A percentile compares a stretch with the other conserved stretches of the same genome.
Conservation (phyloP, 441 rosid genomes). For the Hura crepitans region DNA sequence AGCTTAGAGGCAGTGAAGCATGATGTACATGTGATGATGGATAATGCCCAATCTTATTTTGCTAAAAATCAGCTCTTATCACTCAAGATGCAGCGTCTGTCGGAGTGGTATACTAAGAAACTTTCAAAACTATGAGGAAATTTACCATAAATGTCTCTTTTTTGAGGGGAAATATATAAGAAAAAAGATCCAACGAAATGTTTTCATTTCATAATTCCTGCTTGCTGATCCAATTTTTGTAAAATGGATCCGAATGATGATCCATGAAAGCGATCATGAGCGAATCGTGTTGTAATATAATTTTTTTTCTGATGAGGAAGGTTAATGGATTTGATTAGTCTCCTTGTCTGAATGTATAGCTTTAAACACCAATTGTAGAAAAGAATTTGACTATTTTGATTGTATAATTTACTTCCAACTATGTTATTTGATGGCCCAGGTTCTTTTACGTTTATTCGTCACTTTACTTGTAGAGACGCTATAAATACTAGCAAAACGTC, state of each 20-base stretch:
- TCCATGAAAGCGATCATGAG: neutral
- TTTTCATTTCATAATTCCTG: neutral
- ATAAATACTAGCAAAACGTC: too few species aligned
- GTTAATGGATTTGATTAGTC: slow-evolving; percentile 5
- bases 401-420: too few species aligned
- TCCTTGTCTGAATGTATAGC: slow-evolving; percentile 1
- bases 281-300: neutral
- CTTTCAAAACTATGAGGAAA: slow-evolving; percentile 36
- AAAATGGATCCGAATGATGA: neutral
- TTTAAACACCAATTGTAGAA: neutral
- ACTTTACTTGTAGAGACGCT: too few species aligned
- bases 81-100: slow-evolving; percentile 53
- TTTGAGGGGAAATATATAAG: too few species aligned
- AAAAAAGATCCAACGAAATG: too few species aligned
- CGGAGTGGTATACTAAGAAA: slow-evolving; percentile 51
- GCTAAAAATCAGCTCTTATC: slow-evolving; percentile 35
- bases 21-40: slow-evolving; percentile 64
- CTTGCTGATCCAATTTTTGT: slow-evolving; percentile 18
- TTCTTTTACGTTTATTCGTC: too few species aligned
- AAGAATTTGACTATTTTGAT: neutral
- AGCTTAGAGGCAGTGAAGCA: slow-evolving; percentile 73
- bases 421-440: too few species aligned
- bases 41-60: slow-evolving; percentile 57
- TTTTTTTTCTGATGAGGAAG: neutral
- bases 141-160: neutral